Evolutionary conservation across 2,329 filamentous ascomycete species (phyloP), one percentile per base, ranked within the genome.

Genomic region (Penicillium glabrum): DNA sequence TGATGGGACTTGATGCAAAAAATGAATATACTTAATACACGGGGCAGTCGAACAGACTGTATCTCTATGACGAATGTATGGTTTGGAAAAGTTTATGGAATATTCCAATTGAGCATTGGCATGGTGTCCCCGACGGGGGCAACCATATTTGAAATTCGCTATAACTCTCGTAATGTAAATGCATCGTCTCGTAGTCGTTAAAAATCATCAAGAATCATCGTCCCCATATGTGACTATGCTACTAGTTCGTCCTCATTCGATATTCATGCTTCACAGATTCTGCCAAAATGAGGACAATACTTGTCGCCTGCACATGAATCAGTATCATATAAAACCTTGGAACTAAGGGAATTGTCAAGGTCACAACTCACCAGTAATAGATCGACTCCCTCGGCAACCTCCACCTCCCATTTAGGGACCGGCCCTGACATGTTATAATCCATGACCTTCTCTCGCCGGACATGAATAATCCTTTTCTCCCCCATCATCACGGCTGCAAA

Each of bases 311-410:
- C 23, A 35, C 41, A 27, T 44, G 8, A 11, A 13, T 37, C 7
- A 44, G 24, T 45, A 23, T 33, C 29, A 26, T 21, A 21, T 5
- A 5, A 26, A 9, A 23, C 16, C 21, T 16, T 26, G 26, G 26
- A 26, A 26, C 1, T 26, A 26, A 8, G 26, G 26, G 26, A 26
- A 8, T 26, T 8, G 24, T 21, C n/a, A 11, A 23, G 4, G 14
- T 16, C n/a, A 21, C 2, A 26, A 64, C 64, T 60, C 45, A 66
- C 64, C 54, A 67, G 31, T 23, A 67, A 53, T 37, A 67, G 54
- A 61, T 67, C 64, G 37, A 67, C 64, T 1, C 64, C 63, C 45
- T 65, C 63, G 0, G 60, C 59, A 58, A 67, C 48, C 45, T 64
- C 60, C 23, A 62, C 63, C 47, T 66, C 61, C 64, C 64, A 67